Evolutionary conservation across 2,329 filamentous ascomycete genomes (phyloP), one percentile per base, ranked within the genome.

Genomic region (Magnaporthiopsis incrustans): DNA sequence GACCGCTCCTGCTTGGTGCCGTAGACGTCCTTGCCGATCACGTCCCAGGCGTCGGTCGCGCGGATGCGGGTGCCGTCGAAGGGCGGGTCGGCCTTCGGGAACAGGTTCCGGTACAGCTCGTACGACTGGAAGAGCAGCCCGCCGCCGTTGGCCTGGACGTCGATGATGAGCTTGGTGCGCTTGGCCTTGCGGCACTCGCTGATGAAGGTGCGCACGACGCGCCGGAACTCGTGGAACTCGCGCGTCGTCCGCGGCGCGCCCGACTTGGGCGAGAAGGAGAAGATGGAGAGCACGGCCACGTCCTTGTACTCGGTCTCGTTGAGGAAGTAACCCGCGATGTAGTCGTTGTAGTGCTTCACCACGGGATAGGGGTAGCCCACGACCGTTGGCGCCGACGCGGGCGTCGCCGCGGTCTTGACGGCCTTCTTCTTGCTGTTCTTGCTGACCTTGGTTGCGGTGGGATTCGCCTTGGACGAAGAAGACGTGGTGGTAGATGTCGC

Each of bases 111-210:
- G 75, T 88, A 87, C 32, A 89, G 77, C 69, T 87, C 85, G 67
- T 85, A 86, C 22, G 83, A 85, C n/a, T 82, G 78, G 10, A 85
- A 71, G 59, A 88, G 82, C 18, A 78, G 79, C 30, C 86, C 85
- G 57, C 86, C 86, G 2, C 79, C 81, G 67, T 88, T 88, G 60
- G 78, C 78, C 4, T 78, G 79, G 7, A 88, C 73, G 67, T 88
- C 85, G 35, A 89, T 75, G 14, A 88, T 80, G 0, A 88, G 78
- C 71, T 84, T 85, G 59, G 79, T 85, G 74, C 85, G 87, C 64
- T 81, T 81, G 1, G 77, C 78, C 12, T 77, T 75, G 0, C 72
- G 67, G 12, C 74, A 74, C n/a, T 73, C 64, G 58, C 73, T 70
- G 60, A 78, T 73, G 64, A 77, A 77, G 30, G 75, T 68, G 50